Percentiles rank a stretch among this genome's conserved stretches.
Conservation (phyloP, 2,329 filamentous ascomycete species). For the Epichloe gansuensis region DNA sequence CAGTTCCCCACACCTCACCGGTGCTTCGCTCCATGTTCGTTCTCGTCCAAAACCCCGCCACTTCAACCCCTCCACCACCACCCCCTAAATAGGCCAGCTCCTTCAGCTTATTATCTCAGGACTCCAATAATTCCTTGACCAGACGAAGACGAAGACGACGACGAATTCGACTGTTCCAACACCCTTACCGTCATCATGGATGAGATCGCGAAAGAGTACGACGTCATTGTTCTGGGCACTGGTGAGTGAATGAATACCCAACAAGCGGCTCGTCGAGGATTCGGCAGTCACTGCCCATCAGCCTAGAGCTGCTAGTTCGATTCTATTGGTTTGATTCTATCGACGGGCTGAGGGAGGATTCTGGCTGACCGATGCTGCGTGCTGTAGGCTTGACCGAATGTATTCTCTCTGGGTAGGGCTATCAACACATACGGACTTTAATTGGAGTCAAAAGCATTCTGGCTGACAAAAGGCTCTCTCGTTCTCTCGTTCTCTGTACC, state of each 20-base stretch:
- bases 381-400: slow-evolving; percentile 84
- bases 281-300: background rate
- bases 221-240: slow-evolving; percentile 96
- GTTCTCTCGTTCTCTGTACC: background rate
- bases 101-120: slow-evolving; percentile 3
- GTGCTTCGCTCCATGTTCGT: slow-evolving; percentile 7
- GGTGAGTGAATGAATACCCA: slow-evolving; percentile 45
- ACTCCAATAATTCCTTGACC: background rate
- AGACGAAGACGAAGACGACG: background rate
- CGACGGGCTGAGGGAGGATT: background rate
- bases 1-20: slow-evolving; percentile 16
- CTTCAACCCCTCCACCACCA: slow-evolving; percentile 14
- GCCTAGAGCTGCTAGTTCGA: background rate
- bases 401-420: slow-evolving; percentile 82
- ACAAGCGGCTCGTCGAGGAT: background rate
- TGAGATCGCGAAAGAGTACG: slow-evolving; percentile 96
- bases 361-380: slow-evolving; percentile 11
- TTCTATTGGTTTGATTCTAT: too few relatives aligned
- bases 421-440: background rate
- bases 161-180: background rate
- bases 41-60: slow-evolving; percentile 15
- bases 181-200: slow-evolving; percentile 55
- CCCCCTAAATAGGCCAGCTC: background rate
- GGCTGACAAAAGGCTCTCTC: slow-evolving; percentile 20
- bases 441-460: background rate